Evolutionary conservation across 345 rosid genomes (phyloP), one percentile per base, ranked within the genome.

Genomic region (Cardamine chenopodiifolia): DNA sequence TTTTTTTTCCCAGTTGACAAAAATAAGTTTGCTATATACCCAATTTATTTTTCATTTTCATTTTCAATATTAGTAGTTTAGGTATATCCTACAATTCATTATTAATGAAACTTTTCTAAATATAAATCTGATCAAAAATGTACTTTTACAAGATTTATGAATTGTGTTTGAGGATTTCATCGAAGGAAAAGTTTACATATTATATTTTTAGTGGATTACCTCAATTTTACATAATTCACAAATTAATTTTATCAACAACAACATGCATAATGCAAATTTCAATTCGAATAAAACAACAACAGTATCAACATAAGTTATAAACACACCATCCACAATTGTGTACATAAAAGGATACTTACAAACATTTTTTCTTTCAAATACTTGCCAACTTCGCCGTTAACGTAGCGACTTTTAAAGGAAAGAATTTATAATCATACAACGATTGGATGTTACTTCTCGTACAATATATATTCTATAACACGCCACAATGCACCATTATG

Each of bases 401-500:
- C 20, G 2, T 18, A 45, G 69, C 50, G 70, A 65, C 17, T 45
- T 31, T 31, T 17, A 56, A 70, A 20, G 23, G 22, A 58, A 64
- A 47, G 13, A 31, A 29, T 10, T 1, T 29, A 17, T 37, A 26
- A 44, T 57, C 32, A 19, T 29, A 57, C 10, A 32, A n/a, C 34
- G 49, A 70, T 15, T 31, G n/a, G 74, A 31, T 48, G 34, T 31
- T 68, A 55, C 56, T 58, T 32, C 39, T 59, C 48, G 61, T 32
- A 37, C 40, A 37, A 37, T 32, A 29, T 50, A 35, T 54, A 49
- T 44, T 71, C 75, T 61, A 35, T 37, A 49, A 49, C 52, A 49
- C 68, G 63, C 50, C 76, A 62, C 70, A 54, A 55, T 64, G 65
- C 65, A 40, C 70, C 70, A 73, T 64, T 55, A 64, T 54, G 31